These are phyloP conservation scores for Pythium folliculosum DNA, from an alignment of 352 stramenopile genomes.

Conservation along the genomic window DNA sequence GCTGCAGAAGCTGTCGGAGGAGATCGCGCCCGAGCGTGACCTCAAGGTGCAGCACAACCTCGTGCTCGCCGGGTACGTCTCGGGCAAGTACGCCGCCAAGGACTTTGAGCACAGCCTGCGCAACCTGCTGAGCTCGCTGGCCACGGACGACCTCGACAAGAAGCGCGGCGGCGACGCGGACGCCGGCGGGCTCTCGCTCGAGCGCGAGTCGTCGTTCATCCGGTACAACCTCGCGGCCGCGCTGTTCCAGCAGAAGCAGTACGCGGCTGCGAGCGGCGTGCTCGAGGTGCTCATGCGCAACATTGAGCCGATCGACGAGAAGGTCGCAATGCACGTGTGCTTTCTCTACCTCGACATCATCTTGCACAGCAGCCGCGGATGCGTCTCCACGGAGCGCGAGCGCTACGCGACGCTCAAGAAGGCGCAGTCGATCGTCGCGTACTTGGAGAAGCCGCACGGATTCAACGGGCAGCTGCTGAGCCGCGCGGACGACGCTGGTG, in stretches of 20 bases:
- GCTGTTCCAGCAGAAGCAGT: constrained; percentile 91
- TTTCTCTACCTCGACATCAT: constrained; percentile 93
- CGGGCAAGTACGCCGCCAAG: constrained; percentile 54
- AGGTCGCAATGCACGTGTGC: constrained; percentile 92
- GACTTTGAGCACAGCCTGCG: constrained; percentile 79
- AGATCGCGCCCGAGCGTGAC: constrained; percentile 74
- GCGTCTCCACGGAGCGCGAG: constrained; percentile 79
- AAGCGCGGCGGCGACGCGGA: constrained; percentile 35
- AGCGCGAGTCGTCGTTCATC: constrained; percentile 85
- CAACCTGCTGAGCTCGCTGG: constrained; percentile 50
- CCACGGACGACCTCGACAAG: constrained; percentile 39
- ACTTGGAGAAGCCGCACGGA: constrained; percentile 89
- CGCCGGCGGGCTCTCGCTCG: constrained; percentile 52
- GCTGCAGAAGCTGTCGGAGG: constrained; percentile 79
- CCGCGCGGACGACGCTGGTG: constrained; percentile 37
- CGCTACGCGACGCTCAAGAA: constrained; percentile 76
- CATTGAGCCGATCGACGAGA: constrained; percentile 90
- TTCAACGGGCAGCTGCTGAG: constrained; percentile 81
- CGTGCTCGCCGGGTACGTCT: constrained; percentile 67
- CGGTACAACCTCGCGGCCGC: constrained; percentile 91
- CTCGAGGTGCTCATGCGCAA: constrained; percentile 88
- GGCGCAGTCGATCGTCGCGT: constrained; percentile 83
- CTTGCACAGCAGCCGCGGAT: constrained; percentile 85
- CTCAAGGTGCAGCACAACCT: constrained; percentile 88
- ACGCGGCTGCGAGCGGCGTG: constrained; percentile 81